Percentiles rank a stretch among this genome's conserved stretches.
phyloP scores from a whole-genome alignment of 1,284 basidiomycete genomes.

The Trichosporon sp. region DNA sequence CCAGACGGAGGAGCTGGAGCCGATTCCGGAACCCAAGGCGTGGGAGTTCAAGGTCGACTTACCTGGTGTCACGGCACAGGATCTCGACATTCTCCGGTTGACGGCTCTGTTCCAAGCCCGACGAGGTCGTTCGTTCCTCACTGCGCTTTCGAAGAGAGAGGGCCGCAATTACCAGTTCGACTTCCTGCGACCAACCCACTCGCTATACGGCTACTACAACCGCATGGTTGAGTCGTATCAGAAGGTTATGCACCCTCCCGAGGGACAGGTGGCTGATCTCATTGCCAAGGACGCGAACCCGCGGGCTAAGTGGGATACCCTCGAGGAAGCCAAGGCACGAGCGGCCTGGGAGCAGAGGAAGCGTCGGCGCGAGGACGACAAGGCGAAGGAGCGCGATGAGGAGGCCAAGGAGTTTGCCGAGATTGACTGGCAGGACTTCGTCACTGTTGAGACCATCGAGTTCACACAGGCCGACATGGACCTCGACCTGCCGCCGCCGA shows the following conservation, averaged over 20 bases:
- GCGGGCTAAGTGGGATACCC: conserved; percentile 62
- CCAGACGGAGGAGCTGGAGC: conserved; percentile 50
- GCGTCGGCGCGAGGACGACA: conserved; percentile 75
- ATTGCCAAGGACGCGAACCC: conserved; percentile 57
- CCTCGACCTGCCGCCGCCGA: conserved; percentile 88
- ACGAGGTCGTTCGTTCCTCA: conserved; percentile 80
- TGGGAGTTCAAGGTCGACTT: conserved; percentile 82
- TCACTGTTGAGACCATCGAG: conserved; percentile 96
- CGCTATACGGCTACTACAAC: conserved; percentile 94
- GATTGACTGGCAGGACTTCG: conserved; percentile 99
- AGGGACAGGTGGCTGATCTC: conserved; percentile 66
- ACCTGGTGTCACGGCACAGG: conserved; percentile 82
- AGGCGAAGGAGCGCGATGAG: conserved; percentile 79
- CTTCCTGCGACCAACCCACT: conserved; percentile 91
- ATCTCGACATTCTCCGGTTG: conserved; percentile 85
- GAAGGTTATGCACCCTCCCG: conserved; percentile 78
- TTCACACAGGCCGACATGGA: conserved; percentile 88
- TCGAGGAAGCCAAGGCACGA: conserved; percentile 70
- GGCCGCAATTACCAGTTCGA: conserved; percentile 96
- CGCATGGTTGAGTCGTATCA: conserved; percentile 93
- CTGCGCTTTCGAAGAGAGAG: conserved; percentile 77
- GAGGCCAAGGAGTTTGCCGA: conserved; percentile 69
- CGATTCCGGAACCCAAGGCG: conserved; percentile 63
- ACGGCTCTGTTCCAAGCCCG: conserved; percentile 95
- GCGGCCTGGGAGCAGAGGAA: conserved; percentile 84